phyloP scores from a whole-genome alignment of 2,329 filamentous ascomycete species.

The Penicillium sp. region DNA sequence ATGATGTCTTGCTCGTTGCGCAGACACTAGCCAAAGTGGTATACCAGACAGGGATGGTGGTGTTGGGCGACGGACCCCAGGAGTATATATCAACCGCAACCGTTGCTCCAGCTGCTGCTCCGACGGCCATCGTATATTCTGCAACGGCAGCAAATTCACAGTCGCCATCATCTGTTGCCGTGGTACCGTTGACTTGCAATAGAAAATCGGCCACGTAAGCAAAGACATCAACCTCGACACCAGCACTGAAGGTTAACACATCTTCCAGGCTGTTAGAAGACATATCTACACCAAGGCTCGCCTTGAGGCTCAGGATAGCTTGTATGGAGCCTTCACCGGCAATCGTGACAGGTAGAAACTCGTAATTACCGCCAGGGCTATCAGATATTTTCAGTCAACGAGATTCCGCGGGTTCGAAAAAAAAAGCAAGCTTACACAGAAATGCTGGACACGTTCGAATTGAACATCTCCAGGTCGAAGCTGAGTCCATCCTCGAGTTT shows the following conservation, averaged over 20 bases:
- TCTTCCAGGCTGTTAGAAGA: slow-evolving; percentile 2
- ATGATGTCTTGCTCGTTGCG: slow-evolving; percentile 30
- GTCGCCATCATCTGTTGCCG: slow-evolving; percentile 35
- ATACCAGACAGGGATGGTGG: slow-evolving; percentile 54
- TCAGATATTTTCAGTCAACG: neutral
- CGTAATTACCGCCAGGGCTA: slow-evolving; percentile 56
- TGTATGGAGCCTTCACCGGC: slow-evolving; percentile 37
- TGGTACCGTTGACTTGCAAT: slow-evolving; percentile 51
- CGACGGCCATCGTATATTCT: slow-evolving; percentile 54
- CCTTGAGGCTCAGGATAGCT: slow-evolving; percentile 30
- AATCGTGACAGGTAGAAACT: slow-evolving; percentile 58
- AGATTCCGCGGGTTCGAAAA: neutral
- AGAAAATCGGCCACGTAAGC: slow-evolving; percentile 57
- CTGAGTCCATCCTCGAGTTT: slow-evolving; percentile 53
- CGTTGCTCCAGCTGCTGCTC: slow-evolving; percentile 56
- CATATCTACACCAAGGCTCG: slow-evolving; percentile 19
- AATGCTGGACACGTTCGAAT: slow-evolving; percentile 50
- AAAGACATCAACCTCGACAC: slow-evolving; percentile 52
- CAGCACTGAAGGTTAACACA: slow-evolving; percentile 38
- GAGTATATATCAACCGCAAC: slow-evolving; percentile 45
- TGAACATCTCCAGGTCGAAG: slow-evolving; percentile 54
- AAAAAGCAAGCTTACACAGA: slow-evolving; percentile 47
- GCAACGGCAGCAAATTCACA: slow-evolving; percentile 53
- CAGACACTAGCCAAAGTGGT: slow-evolving; percentile 53
- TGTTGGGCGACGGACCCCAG: slow-evolving; percentile 54